phyloP scores from a whole-genome alignment of 306 rosid species.

The Sicyos edulis region DNA sequence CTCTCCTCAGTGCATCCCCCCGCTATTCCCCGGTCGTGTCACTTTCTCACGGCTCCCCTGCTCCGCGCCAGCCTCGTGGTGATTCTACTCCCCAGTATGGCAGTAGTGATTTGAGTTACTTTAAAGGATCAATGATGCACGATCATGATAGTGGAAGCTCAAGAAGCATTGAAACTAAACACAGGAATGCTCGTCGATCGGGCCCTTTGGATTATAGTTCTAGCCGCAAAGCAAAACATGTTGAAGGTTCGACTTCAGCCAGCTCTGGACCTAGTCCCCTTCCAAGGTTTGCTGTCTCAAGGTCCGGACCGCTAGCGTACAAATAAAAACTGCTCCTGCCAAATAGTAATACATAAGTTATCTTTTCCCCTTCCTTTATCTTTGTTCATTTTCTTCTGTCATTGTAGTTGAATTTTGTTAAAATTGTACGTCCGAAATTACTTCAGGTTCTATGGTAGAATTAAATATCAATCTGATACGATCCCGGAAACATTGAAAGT shows the following conservation, averaged over 20 bases:
- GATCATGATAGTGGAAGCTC: slow-evolving; percentile 49
- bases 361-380: background rate
- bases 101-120: slow-evolving; percentile 57
- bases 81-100: slow-evolving; percentile 63
- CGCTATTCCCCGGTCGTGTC: slow-evolving; percentile 71
- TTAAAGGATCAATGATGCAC: slow-evolving; percentile 62
- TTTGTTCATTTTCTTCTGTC: background rate
- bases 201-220: slow-evolving; percentile 93
- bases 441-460: slow-evolving; percentile 13
- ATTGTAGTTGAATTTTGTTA: slow-evolving; percentile 15
- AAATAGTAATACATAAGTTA: slow-evolving; percentile 5
- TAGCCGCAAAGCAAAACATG: slow-evolving; percentile 50
- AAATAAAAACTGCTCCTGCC: slow-evolving; percentile 40
- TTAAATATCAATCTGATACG: slow-evolving; percentile 7
- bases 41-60: slow-evolving; percentile 74
- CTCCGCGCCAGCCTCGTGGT: slow-evolving; percentile 52
- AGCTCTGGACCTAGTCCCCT: slow-evolving; percentile 86
- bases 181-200: slow-evolving; percentile 55
- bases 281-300: slow-evolving; percentile 94
- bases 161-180: slow-evolving; percentile 46
- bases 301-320: slow-evolving; percentile 89
- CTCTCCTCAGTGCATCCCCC: slow-evolving; percentile 64
- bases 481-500: too few relatives aligned
- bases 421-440: slow-evolving; percentile 4
- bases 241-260: slow-evolving; percentile 79